These are phyloP conservation scores for Datisca glomerata DNA, from an alignment of 306 rosid species.

Conservation along the genomic window DNA sequence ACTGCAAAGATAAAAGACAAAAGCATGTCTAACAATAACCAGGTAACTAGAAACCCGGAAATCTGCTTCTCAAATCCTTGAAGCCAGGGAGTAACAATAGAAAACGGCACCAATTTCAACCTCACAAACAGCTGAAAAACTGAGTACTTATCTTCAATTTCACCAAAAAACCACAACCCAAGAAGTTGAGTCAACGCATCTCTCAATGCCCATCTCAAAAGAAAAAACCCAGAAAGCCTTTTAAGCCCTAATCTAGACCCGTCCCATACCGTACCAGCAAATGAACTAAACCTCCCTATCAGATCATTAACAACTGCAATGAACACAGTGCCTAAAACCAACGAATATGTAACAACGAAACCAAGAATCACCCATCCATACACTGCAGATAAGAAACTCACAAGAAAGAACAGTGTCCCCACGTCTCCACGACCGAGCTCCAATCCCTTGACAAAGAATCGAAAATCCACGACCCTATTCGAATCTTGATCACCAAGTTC, in stretches of 20 bases:
- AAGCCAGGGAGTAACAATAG: slow-evolving; percentile 81
- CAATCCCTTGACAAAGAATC: slow-evolving; percentile 46
- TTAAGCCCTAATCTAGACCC: slow-evolving; percentile 77
- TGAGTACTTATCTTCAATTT: slow-evolving; percentile 82
- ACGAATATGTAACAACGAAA: slow-evolving; percentile 67
- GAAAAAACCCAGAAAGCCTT: slow-evolving; percentile 80
- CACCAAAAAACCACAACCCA: slow-evolving; percentile 87
- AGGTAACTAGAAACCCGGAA: slow-evolving; percentile 55
- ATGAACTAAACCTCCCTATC: slow-evolving; percentile 51
- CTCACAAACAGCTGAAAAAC: slow-evolving; percentile 85
- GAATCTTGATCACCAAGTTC: slow-evolving; percentile 22
- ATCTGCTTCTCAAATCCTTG: slow-evolving; percentile 80
- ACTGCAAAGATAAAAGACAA: slow-evolving; percentile 62
- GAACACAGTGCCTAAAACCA: slow-evolving; percentile 75
- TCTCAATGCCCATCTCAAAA: slow-evolving; percentile 92
- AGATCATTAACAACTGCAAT: slow-evolving; percentile 54
- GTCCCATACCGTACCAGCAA: slow-evolving; percentile 44
- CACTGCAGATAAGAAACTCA: slow-evolving; percentile 57
- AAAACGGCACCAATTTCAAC: slow-evolving; percentile 90
- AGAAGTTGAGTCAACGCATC: slow-evolving; percentile 93
- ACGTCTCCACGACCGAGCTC: slow-evolving; percentile 66
- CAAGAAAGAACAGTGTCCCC: slow-evolving; percentile 47
- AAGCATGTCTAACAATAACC: slow-evolving; percentile 62
- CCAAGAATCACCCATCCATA: slow-evolving; percentile 79
- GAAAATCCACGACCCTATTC: slow-evolving; percentile 37